Conservation (phyloP, 192 early-diverging fungal species). For the Phlyctochytrium bullatum region DNA sequence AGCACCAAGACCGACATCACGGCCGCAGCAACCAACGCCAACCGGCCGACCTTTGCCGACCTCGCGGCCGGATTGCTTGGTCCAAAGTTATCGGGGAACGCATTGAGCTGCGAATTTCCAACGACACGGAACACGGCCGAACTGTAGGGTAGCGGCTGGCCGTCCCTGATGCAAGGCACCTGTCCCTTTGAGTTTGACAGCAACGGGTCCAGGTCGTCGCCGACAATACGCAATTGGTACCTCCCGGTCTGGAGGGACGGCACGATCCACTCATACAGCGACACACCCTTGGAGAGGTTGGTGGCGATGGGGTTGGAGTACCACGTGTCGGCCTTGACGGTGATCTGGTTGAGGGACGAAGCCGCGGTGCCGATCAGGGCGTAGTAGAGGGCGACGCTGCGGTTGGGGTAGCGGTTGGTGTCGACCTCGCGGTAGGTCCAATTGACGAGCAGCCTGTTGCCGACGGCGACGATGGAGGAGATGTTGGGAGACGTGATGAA, state of each 20-base stretch:
- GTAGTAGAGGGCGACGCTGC: conserved; percentile 1
- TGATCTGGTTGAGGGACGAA: not conserved
- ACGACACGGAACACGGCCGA: conserved; percentile 3
- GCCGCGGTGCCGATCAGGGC: not conserved
- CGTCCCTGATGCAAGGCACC: not conserved
- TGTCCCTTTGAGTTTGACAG: not conserved
- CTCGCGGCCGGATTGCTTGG: too few relatives aligned
- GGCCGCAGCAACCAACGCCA: not conserved
- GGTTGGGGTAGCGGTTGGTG: not conserved
- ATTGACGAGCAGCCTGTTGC: conserved; percentile 2
- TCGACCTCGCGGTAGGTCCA: not conserved
- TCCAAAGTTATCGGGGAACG: not conserved
- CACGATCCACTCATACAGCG: conserved; percentile 1
- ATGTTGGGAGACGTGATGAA: not conserved
- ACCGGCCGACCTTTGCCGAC: not conserved
- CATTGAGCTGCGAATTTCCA: not conserved
- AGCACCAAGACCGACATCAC: not conserved
- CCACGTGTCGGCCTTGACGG: conserved; percentile 2
- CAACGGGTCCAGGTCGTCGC: not conserved
- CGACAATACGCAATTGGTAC: not conserved
- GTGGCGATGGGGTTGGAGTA: not conserved
- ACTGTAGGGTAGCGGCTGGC: not conserved
- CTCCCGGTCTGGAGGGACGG: not conserved
- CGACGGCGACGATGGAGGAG: conserved; percentile 5
- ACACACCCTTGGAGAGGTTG: not conserved